Base-by-base conservation (phyloP, 441 rosid species). In the Hura crepitans region DNA sequence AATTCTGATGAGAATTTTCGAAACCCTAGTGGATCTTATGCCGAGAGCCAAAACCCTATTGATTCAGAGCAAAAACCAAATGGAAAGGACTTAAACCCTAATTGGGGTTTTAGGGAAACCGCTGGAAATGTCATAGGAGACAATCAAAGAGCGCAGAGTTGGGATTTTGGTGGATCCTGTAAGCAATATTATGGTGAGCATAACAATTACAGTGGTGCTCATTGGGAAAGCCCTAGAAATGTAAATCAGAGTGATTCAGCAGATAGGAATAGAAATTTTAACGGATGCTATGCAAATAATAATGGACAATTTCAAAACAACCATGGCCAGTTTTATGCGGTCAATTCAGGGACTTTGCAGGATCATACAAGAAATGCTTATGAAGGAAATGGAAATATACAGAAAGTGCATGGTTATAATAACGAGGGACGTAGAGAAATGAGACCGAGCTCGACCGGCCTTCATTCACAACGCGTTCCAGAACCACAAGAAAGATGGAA, bases 31-130 rank as follows among this genome's bases (percentile, higher is more conserved):
- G 76, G 68, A 37, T 69, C 53, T 28, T 66, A 39, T 28, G 15
- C 47, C 13, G 70, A 18, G 35, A 50, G 39, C 70, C 76, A 33
- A 63, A 76, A 55, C 70, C 50, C 57, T 64, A 3, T 60, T 47
- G 73, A 31, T 43, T 50, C 37, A 61, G 64, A 20, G 56, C 71
- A 57, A 46, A 70, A 76, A 53, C 50, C 79, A 53, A 39, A 71
- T 64, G 74, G 65, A 57, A 72, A 27, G 42, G 54, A 61, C 70
- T 51, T 75, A 73, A 82, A 76, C 73, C 77, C 82, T 80, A 31
- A 11, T 47, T 66, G 61, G 74, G 77, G 75, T 71, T 71, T 65
- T 66, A 70, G 75, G 51, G 82, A 66, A 57, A 67, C 37, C 55
- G 62, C 74, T 63, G 53, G 39, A 39, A 54, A 62, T 64, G 74